These are phyloP conservation scores for Ettlia oleoabundans DNA, from an alignment of 139 green algal species.

Conservation along the genomic window DNA sequence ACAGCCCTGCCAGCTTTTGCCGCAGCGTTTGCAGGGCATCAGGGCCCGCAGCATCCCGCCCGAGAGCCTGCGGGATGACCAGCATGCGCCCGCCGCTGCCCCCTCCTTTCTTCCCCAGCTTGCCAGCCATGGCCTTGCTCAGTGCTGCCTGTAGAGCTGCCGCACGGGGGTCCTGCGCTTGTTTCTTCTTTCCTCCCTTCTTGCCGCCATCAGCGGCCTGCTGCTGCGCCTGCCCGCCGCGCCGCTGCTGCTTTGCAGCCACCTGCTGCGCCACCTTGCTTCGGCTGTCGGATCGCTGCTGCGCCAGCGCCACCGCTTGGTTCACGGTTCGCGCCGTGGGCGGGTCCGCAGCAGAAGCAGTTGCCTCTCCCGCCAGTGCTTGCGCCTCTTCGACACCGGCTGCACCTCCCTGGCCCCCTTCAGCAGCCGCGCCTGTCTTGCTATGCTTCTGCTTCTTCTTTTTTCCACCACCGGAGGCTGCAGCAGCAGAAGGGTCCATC, in stretches of 20 bases:
- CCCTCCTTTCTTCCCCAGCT: constrained; percentile 32
- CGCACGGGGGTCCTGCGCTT: neutral
- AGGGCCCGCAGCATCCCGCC: constrained; percentile 49
- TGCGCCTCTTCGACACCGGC: too few species aligned
- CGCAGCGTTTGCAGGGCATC: constrained; percentile 60
- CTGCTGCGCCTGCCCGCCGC: neutral
- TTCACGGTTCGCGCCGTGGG: constrained; percentile 17
- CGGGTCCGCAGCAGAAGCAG: neutral
- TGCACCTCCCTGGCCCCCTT: too few species aligned
- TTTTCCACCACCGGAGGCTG: neutral
- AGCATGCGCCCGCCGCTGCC: constrained; percentile 37
- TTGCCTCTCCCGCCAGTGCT: neutral
- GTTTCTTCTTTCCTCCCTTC: constrained; percentile 20
- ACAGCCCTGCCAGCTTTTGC: constrained; percentile 13
- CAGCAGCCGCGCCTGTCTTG: neutral
- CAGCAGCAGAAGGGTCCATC: constrained; percentile 2
- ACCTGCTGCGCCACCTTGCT: neutral
- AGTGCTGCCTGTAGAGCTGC: constrained; percentile 49
- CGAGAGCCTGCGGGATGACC: constrained; percentile 57
- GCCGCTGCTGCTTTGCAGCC: neutral
- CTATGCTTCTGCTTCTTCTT: constrained; percentile 1
- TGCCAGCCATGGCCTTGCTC: constrained; percentile 6
- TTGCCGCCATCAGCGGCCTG: neutral
- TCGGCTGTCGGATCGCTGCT: constrained; percentile 21
- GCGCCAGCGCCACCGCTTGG: constrained; percentile 19